Conservation (phyloP, 768 basidiomycete genomes). For the Pisolithus microcarpus region DNA sequence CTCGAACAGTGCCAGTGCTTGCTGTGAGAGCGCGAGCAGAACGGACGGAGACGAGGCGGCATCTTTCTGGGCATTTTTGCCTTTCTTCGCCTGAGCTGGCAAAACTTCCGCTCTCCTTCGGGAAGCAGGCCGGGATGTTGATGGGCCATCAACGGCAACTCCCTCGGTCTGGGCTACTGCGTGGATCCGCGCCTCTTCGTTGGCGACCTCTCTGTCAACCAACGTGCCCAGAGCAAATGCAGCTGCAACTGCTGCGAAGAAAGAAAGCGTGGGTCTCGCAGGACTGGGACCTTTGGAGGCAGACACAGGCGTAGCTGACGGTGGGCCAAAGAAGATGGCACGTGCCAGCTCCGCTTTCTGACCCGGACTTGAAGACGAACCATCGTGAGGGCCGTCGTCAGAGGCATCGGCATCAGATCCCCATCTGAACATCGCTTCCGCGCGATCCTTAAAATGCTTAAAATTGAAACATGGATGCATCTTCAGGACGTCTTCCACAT, state of each 20-base stretch:
- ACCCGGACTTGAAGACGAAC: slow-evolving; percentile 9
- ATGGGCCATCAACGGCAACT: slow-evolving; percentile 15
- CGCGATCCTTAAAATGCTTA: slow-evolving; percentile 38
- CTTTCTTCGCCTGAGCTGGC: slow-evolving; percentile 14
- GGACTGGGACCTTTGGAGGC: slow-evolving; percentile 5
- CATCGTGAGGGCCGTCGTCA: slow-evolving; percentile 9
- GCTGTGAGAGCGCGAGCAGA: slow-evolving; percentile 43
- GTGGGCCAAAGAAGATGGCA: slow-evolving; percentile 25
- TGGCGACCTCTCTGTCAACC: slow-evolving; percentile 24
- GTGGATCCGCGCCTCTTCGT: slow-evolving; percentile 20
- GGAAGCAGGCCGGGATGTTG: slow-evolving; percentile 13
- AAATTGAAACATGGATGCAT: slow-evolving; percentile 47
- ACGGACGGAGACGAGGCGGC: slow-evolving; percentile 28
- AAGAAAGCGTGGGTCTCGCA: slow-evolving; percentile 25
- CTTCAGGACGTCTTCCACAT: slow-evolving; percentile 36
- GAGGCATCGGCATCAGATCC: slow-evolving; percentile 25
- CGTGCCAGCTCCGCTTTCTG: slow-evolving; percentile 23
- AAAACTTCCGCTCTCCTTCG: slow-evolving; percentile 17
- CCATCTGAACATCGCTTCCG: slow-evolving; percentile 39
- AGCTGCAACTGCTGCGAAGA: slow-evolving; percentile 55
- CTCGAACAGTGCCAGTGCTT: slow-evolving; percentile 40
- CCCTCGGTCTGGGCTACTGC: slow-evolving; percentile 16
- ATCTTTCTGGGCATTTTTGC: slow-evolving; percentile 25
- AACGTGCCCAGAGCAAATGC: slow-evolving; percentile 55
- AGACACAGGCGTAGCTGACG: slow-evolving; percentile 7